Evolutionary conservation across 305 asterid genomes (phyloP), one percentile per base, ranked within the genome.

Genomic region (Fraxinus floribunda): DNA sequence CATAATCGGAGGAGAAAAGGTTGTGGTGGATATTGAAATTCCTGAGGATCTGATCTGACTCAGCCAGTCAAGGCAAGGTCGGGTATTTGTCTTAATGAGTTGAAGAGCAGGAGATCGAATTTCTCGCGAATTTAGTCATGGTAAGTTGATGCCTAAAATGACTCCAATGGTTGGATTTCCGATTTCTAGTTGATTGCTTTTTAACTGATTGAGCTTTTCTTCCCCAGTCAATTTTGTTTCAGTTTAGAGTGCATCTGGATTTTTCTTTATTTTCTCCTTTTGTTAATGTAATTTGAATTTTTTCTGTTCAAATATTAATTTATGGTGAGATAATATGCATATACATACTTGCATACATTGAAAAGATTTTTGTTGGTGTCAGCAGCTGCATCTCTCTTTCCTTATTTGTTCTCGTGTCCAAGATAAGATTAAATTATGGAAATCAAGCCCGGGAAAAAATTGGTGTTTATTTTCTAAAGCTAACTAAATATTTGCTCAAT

Each of bases 31-130:
- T 29, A 68, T 68, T 68, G 75, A 44, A 46, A 46, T 77, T 77
- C 41, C 70, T 26, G 80, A n/a, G 80, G 29, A 72, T 32, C 76
- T 72, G 76, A 72, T 72, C 76, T 34, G 46, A 34, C 46, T 72
- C 46, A 72, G 13, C 44, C 26, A 72, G 76, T 72, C 76, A 72
- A 72, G 46, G 46, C 24, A 72, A 70, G 76, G 76, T 72, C 76
- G 26, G 38, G 46, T 72, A 24, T 29, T 29, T 29, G 86, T 70
- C 81, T 89, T 88, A 92, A 93, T 93, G 98, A 92, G 89, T 90
- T 92, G 76, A 72, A 83, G 84, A 86, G 88, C 81, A 79, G 88
- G 93, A 87, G 95, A 93, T 95, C 95, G 95, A 88, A 88, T 86
- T 86, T 80, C 82, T 64, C 82, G 83, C 83, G 83, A 57, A 74